Conservation (phyloP, 2,329 filamentous ascomycete species). For the Lomentospora prolificans region DNA sequence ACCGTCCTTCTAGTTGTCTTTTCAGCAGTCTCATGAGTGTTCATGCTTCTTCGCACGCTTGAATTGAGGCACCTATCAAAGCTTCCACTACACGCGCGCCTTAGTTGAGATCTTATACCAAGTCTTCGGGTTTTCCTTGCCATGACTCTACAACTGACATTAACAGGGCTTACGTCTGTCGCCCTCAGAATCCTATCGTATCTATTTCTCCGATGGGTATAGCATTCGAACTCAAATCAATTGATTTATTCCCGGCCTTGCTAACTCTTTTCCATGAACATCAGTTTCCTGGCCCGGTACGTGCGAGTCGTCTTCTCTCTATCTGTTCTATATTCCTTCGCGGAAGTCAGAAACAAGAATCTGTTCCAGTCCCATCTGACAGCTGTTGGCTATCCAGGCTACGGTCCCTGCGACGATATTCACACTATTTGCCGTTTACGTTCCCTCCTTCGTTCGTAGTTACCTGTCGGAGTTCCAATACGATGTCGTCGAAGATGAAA, state of each 20-base stretch:
- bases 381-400: constrained; percentile 17
- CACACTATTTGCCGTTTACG: constrained; percentile 55
- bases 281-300: constrained; percentile 21
- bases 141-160: constrained; percentile 15
- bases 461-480: constrained; percentile 47
- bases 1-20: too few species aligned
- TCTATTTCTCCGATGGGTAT: constrained; percentile 55
- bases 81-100: background rate
- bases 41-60: too few species aligned
- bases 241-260: constrained; percentile 3
- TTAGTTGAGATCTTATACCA: background rate
- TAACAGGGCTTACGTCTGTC: constrained; percentile 25
- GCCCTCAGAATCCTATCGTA: constrained; percentile 35
- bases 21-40: too few species aligned
- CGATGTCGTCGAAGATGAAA: constrained; percentile 49
- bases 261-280: constrained; percentile 9
- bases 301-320: constrained; percentile 10
- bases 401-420: constrained; percentile 28
- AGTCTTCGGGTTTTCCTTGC: too few species aligned
- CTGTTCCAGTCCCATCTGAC: constrained; percentile 18
- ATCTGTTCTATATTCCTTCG: too few species aligned
- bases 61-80: too few species aligned
- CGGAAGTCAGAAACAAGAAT: too few species aligned
- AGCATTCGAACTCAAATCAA: background rate
- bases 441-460: constrained; percentile 51